Percentiles rank a stretch among this genome's conserved stretches.
Evolutionary conservation across 73 alveolate genomes (phyloP).

Genomic region (Paramecium bursaria): DNA sequence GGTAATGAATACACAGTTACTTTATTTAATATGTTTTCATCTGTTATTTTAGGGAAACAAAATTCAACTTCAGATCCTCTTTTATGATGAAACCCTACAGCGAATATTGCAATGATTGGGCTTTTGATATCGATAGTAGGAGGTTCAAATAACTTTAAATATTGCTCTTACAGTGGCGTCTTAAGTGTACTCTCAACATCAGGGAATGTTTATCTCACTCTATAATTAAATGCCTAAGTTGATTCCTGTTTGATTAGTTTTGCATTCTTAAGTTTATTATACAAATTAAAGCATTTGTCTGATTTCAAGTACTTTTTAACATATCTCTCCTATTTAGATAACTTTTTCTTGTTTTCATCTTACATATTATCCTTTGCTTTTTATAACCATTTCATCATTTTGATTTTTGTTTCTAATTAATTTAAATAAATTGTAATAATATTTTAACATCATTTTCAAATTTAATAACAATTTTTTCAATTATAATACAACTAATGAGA

Average conservation of each 20-base stretch:
- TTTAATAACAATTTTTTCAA: too few species aligned
- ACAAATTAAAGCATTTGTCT: conserved; percentile 27
- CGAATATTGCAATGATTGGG: conserved; percentile 61
- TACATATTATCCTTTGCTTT: not conserved
- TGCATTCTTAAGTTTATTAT: not conserved
- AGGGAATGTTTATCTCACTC: too few species aligned
- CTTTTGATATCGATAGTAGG: conserved; percentile 31
- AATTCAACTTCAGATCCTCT: conserved; percentile 67
- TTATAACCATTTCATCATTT: conserved; percentile 53
- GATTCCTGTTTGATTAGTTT: too few species aligned
- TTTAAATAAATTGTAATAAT: too few species aligned
- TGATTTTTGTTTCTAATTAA: too few species aligned
- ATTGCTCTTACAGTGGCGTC: too few species aligned
- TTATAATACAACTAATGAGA: too few species aligned
- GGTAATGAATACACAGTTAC: conserved; percentile 62
- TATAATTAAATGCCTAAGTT: too few species aligned
- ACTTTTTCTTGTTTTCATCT: conserved; percentile 27
- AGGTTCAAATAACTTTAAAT: too few species aligned
- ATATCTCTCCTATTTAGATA: conserved; percentile 12
- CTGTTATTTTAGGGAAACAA: conserved; percentile 42
- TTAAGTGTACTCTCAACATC: too few species aligned
- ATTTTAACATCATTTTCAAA: too few species aligned
- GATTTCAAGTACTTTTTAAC: conserved; percentile 39
- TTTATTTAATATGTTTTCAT: conserved; percentile 34
- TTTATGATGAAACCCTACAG: conserved; percentile 71